These are phyloP conservation scores for Xylaria venustula DNA, from an alignment of 495 filamentous ascomycete genomes.

Conservation along the genomic window DNA sequence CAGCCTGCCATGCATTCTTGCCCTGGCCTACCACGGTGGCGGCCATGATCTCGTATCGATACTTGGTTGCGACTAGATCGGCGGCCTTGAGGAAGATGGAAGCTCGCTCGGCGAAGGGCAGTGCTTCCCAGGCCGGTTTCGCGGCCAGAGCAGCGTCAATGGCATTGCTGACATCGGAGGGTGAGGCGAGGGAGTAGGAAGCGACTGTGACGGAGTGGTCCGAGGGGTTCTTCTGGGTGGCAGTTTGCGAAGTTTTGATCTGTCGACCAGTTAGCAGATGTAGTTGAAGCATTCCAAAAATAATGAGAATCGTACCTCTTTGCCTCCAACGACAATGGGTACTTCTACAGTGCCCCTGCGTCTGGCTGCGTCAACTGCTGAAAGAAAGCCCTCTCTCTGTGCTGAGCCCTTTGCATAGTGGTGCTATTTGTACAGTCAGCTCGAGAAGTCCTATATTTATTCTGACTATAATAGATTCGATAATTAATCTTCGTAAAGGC, in stretches of 20 bases:
- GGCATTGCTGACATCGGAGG: constrained; percentile 68
- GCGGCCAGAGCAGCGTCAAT: constrained; percentile 80
- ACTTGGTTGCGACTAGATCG: constrained; percentile 82
- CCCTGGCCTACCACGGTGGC: constrained; percentile 92
- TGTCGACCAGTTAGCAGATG: constrained; percentile 17
- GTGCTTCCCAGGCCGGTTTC: constrained; percentile 74
- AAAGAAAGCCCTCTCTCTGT: constrained; percentile 70
- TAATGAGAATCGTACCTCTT: constrained; percentile 65
- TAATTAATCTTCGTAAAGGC: background rate
- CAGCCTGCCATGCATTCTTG: constrained; percentile 95
- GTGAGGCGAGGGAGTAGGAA: constrained; percentile 71
- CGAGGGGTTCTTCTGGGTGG: constrained; percentile 70
- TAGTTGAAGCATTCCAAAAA: background rate
- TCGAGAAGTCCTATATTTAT: background rate
- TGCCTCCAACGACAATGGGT: constrained; percentile 76
- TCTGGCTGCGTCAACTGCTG: constrained; percentile 63
- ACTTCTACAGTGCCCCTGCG: constrained; percentile 63
- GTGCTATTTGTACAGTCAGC: constrained; percentile 56
- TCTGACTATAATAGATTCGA: no score
- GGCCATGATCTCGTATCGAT: constrained; percentile 90
- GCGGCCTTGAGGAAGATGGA: constrained; percentile 92
- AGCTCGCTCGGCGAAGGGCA: constrained; percentile 87
- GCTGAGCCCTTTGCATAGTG: constrained; percentile 79
- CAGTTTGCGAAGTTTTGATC: constrained; percentile 52
- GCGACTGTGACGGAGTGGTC: constrained; percentile 71